These are phyloP conservation scores for Perkinsela sp. DNA, from an alignment of 208 protist genomes.

Conservation along the genomic window DNA sequence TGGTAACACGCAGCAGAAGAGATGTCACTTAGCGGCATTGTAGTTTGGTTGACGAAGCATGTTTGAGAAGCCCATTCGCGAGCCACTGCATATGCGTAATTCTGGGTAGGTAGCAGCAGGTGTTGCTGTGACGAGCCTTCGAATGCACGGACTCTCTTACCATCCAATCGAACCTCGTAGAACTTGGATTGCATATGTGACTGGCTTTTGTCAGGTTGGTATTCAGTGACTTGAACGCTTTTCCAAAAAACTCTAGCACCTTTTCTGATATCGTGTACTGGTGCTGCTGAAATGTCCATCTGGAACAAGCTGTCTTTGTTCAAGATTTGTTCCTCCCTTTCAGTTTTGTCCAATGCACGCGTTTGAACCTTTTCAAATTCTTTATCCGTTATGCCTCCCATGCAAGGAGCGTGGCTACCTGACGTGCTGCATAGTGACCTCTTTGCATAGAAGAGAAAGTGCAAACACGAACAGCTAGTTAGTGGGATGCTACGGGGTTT, in stretches of 20 bases:
- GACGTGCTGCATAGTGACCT: too few relatives aligned
- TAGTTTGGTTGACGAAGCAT: conserved; percentile 41
- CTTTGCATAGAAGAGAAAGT: too few relatives aligned
- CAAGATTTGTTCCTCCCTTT: conserved; percentile 32
- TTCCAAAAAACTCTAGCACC: background rate
- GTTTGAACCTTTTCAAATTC: background rate
- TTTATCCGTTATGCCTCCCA: too few relatives aligned
- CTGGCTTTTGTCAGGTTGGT: background rate
- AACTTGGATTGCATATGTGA: conserved; percentile 17
- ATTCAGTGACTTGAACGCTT: background rate
- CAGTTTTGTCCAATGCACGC: background rate
- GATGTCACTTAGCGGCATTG: conserved; percentile 62
- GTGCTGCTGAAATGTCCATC: conserved; percentile 39
- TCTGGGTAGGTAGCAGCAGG: conserved; percentile 26
- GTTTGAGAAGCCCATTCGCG: conserved; percentile 50
- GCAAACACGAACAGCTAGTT: too few relatives aligned
- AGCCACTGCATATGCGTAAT: conserved; percentile 44
- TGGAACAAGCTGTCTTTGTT: conserved; percentile 52
- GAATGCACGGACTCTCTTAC: conserved; percentile 50
- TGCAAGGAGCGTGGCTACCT: too few relatives aligned
- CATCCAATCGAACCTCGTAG: conserved; percentile 53
- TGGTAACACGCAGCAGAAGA: conserved; percentile 41
- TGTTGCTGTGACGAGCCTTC: conserved; percentile 28
- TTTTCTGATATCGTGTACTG: background rate
- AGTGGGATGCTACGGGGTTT: too few relatives aligned